Base-by-base conservation (phyloP, 2,329 filamentous ascomycete species). In the Penicillium thymicola region DNA sequence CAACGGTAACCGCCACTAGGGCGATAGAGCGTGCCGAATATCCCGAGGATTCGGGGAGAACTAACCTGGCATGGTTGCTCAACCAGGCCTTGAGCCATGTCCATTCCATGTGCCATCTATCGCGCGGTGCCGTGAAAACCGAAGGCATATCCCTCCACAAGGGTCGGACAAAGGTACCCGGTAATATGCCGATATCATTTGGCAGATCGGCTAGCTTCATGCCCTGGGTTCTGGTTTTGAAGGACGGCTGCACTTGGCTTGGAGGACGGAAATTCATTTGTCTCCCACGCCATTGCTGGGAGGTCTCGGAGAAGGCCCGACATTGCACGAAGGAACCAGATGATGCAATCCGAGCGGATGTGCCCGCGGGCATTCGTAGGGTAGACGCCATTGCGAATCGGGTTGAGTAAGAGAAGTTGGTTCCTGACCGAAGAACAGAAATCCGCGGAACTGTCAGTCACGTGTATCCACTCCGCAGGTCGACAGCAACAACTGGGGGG, bases 101-200 rank as follows among this genome's bases (percentile, higher is more conserved):
- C 75, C 74, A 78, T 64, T 77, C 75, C 65, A 77, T 67, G 18
- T 58, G 65, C 58, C 73, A 51, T 51, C 75, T 66, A 49, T 72
- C 65, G 57, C 60, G 64, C 23, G 75, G 75, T 27, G 71, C 63
- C 43, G 66, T 57, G 58, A 78, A 76, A 57, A 76, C 63, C 14
- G 73, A 74, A 36, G 74, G 75, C 67, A 76, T 62, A 55, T 77
- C 71, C 54, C 65, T 66, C 70, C 72, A 75, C 32, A 73, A 53
- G 5, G 74, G 75, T 46, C 66, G 67, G 18, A 77, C 66, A 54
- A 74, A 77, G 0, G 74, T 77, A 28, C 76, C 76, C 13, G 76
- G 76, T 44, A 81, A 64, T 43, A 81, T 41, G 34, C 79, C 79
- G 21, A 80, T 62, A 62, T 79, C 75, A 55, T 77, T 72, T n/a